phyloP scores from a whole-genome alignment of 164 flowering plant genomes.

The Litsea cubeba region DNA sequence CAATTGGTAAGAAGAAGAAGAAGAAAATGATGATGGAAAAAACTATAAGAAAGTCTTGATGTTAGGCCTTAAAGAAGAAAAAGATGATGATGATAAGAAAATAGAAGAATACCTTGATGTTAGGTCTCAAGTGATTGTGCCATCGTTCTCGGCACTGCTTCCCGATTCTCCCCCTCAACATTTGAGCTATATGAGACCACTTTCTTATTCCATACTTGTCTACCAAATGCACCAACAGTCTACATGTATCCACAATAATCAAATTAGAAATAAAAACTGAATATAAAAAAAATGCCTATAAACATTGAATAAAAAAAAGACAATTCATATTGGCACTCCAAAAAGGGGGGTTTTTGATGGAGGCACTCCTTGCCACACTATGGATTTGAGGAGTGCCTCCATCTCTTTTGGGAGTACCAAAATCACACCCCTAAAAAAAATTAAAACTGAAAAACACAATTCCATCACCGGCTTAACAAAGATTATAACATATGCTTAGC shows the following conservation, averaged over 20 bases:
- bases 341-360: no score
- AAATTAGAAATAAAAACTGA: background rate
- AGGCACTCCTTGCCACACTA: no score
- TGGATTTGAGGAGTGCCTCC: no score
- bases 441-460: background rate
- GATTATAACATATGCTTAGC: background rate
- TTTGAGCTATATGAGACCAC: constrained; percentile 84
- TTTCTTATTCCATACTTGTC: constrained; percentile 58
- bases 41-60: constrained; percentile 51
- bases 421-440: no score
- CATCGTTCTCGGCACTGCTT: constrained; percentile 96
- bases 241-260: constrained; percentile 7
- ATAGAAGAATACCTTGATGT: constrained; percentile 59
- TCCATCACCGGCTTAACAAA: background rate
- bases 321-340: no score
- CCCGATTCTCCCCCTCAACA: constrained; percentile 66
- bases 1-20: background rate
- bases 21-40: background rate
- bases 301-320: background rate
- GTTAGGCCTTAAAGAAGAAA: constrained; percentile 47
- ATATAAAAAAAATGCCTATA: background rate
- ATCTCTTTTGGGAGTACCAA: no score
- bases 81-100: background rate
- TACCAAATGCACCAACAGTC: constrained; percentile 56
- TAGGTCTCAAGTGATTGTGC: constrained; percentile 84